A percentile compares a stretch with the other conserved stretches of the same genome.
Evolutionary conservation across 1,139 yeast species (phyloP).

Genomic region (Kodamaea arcana): DNA sequence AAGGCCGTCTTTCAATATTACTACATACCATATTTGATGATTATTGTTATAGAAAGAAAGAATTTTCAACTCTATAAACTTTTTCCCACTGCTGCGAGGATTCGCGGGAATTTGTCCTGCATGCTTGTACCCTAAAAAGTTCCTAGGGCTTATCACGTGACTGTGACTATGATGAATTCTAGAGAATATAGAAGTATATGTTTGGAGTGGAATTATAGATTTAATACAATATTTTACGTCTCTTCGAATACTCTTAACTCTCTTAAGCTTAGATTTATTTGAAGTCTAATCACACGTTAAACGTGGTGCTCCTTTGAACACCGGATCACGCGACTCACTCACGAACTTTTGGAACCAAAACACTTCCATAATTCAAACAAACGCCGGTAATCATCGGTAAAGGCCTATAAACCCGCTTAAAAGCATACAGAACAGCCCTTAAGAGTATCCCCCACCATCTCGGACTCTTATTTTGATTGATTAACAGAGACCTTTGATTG

Average conservation of each 20-base stretch:
- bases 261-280: too few species aligned
- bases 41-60: slow-evolving; percentile 17
- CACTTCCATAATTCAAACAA: neutral
- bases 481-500: slow-evolving; percentile 4
- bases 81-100: slow-evolving; percentile 1
- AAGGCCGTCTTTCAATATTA: too few species aligned
- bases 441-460: neutral
- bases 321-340: neutral
- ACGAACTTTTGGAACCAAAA: neutral
- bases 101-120: neutral
- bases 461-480: neutral
- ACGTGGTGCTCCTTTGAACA: too few species aligned
- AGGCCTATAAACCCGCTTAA: neutral
- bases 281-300: too few species aligned
- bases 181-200: too few species aligned
- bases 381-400: neutral
- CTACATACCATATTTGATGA: slow-evolving; percentile 38
- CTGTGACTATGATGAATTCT: too few species aligned
- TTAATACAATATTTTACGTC: too few species aligned
- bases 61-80: slow-evolving; percentile 1
- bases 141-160: neutral
- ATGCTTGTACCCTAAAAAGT: neutral
- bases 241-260: too few species aligned
- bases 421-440: neutral
- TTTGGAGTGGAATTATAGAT: too few species aligned